These are phyloP conservation scores for Micractinium sp. DNA, from an alignment of 139 green algal genomes.

Conservation along the genomic window DNA sequence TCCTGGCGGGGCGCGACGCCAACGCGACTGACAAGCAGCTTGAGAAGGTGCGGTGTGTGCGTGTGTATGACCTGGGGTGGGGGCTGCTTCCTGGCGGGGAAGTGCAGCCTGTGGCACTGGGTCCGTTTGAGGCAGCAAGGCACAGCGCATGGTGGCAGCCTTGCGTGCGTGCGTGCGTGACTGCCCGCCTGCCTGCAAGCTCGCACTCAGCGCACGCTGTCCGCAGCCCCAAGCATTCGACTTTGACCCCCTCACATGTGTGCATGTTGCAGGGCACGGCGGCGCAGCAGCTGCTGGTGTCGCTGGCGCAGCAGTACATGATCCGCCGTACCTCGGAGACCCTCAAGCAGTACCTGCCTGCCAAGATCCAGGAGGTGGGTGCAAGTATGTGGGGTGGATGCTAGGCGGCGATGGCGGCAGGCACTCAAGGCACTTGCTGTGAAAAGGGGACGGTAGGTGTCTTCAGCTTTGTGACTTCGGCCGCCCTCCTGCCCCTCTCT, in stretches of 20 bases:
- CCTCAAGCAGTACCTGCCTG: constrained; percentile 91
- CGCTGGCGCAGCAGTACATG: constrained; percentile 96
- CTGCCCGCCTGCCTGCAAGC: too few relatives aligned
- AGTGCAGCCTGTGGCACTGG: neutral
- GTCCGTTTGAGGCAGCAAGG: neutral
- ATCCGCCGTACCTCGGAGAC: constrained; percentile 88
- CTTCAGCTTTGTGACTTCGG: too few relatives aligned
- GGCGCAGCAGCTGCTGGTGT: constrained; percentile 50
- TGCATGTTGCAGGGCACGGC: neutral
- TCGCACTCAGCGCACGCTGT: constrained; percentile 26
- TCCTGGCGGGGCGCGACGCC: constrained; percentile 84
- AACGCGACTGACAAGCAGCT: constrained; percentile 61
- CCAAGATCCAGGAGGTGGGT: constrained; percentile 76
- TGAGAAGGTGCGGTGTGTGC: constrained; percentile 6
- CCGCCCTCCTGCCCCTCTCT: too few relatives aligned
- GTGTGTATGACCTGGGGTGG: neutral
- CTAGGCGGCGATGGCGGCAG: neutral
- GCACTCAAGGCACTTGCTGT: neutral
- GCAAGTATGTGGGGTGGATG: neutral
- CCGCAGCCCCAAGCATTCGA: neutral
- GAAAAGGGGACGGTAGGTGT: neutral
- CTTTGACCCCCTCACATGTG: neutral
- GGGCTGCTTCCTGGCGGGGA: too few relatives aligned
- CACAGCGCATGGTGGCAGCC: neutral
- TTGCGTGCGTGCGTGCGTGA: constrained; percentile 28